A percentile compares a stretch with the other conserved stretches of the same genome.
Evolutionary conservation across 768 basidiomycete genomes (phyloP).

Genomic region (Calvatia gigantea): DNA sequence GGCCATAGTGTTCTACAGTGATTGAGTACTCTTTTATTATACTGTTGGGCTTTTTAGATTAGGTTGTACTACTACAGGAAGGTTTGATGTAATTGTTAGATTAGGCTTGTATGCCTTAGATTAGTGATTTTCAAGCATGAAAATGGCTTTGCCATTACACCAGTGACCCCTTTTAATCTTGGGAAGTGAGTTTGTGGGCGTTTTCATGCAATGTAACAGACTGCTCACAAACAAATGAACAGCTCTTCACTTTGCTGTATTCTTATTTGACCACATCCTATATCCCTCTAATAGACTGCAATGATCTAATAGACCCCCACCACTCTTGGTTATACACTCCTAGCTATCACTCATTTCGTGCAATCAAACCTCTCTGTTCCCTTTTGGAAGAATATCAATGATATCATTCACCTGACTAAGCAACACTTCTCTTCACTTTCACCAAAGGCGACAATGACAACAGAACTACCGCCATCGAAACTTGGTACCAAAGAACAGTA

Average conservation of each 20-base stretch:
- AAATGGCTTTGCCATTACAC: no score
- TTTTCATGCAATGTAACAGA: no score
- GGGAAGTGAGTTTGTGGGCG: background rate
- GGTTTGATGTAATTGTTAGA: no score
- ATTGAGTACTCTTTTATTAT: no score
- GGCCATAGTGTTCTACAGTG: no score
- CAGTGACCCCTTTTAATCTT: background rate
- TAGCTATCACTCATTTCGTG: background rate
- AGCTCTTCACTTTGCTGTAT: constrained; percentile 4
- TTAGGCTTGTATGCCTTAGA: no score
- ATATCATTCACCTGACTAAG: constrained; percentile 28
- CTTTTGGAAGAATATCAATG: background rate
- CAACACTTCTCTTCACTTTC: constrained; percentile 14
- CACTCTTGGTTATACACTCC: background rate
- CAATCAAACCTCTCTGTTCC: background rate
- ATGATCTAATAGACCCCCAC: constrained; percentile 2
- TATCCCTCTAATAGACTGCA: constrained; percentile 9
- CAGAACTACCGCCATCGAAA: constrained; percentile 57
- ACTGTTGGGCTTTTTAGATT: no score
- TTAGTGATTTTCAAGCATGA: no score
- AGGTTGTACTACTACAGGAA: no score
- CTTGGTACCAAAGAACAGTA: constrained; percentile 82
- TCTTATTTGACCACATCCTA: constrained; percentile 1
- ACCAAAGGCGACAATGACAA: constrained; percentile 24
- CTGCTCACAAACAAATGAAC: background rate